A percentile compares a stretch with the other conserved stretches of the same genome.
Conservation (phyloP, 805 yeast genomes). For the Schizosaccharomyces octosporus region DNA sequence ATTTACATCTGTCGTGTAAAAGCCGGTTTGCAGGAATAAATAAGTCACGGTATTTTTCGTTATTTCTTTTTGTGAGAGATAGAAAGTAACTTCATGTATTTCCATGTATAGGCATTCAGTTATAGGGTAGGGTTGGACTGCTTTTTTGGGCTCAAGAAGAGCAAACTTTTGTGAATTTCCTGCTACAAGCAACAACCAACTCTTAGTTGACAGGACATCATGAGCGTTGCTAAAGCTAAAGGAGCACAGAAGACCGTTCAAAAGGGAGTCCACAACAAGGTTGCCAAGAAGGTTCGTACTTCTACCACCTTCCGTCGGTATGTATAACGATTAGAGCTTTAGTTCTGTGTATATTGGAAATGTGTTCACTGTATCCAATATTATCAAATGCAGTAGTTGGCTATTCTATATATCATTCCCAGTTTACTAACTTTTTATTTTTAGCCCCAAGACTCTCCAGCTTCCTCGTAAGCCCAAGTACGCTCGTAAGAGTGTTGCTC, state of each 20-base stretch:
- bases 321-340: not conserved
- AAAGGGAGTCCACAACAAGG: constrained; percentile 85
- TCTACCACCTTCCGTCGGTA: constrained; percentile 57
- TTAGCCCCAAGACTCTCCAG: constrained; percentile 84
- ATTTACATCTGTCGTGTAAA: no score
- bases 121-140: not conserved
- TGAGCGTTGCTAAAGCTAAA: constrained; percentile 40
- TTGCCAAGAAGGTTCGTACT: constrained; percentile 82
- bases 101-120: not conserved
- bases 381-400: no score
- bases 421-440: not conserved
- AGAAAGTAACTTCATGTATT: no score
- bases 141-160: not conserved
- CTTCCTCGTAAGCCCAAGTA: constrained; percentile 86
- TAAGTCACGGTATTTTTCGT: no score
- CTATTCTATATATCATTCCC: no score
- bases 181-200: constrained; percentile 1
- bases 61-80: no score
- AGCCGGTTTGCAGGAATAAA: no score
- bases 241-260: constrained; percentile 96
- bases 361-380: no score
- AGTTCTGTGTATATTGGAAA: not conserved
- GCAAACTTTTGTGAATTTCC: not conserved
- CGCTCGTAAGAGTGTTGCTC: constrained; percentile 88
- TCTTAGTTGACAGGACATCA: not conserved